Evolutionary conservation across 768 basidiomycete species (phyloP).

Genomic region (Pleurotus tuoliensis): DNA sequence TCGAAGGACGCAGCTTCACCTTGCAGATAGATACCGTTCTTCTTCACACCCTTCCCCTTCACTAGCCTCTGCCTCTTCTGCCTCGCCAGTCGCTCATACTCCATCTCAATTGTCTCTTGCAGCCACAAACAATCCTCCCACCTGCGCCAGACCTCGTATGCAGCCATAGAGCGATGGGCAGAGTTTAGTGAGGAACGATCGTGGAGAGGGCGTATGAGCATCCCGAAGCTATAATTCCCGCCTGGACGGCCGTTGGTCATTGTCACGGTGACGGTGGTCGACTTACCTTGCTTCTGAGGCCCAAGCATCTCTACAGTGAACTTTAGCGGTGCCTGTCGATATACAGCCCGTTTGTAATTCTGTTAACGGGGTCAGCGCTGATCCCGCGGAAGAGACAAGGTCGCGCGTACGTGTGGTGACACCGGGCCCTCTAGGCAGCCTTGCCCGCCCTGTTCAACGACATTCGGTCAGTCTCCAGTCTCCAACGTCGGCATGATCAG

Average conservation of each 20-base stretch:
- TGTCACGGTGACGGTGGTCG: not conserved
- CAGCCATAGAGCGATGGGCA: slow-evolving; percentile 27
- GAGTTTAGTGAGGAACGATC: slow-evolving; percentile 22
- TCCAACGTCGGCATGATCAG: not conserved
- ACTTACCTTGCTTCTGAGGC: slow-evolving; percentile 53
- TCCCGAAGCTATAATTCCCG: slow-evolving; percentile 52
- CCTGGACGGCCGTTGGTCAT: slow-evolving; percentile 28
- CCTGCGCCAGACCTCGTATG: slow-evolving; percentile 73
- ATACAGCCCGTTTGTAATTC: slow-evolving; percentile 60
- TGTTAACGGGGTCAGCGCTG: slow-evolving; percentile 19
- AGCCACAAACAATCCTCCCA: slow-evolving; percentile 85
- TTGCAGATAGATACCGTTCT: slow-evolving; percentile 63
- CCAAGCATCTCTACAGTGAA: slow-evolving; percentile 59
- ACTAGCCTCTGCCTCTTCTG: slow-evolving; percentile 64
- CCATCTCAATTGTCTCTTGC: slow-evolving; percentile 63
- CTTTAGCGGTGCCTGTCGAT: slow-evolving; percentile 50
- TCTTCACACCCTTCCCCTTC: slow-evolving; percentile 75
- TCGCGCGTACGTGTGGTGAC: slow-evolving; percentile 18
- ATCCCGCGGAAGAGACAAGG: not conserved
- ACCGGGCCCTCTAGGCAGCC: slow-evolving; percentile 18
- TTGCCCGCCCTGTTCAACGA: not conserved
- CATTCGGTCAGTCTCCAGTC: not conserved
- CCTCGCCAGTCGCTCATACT: slow-evolving; percentile 60
- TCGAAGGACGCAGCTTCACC: slow-evolving; percentile 82
- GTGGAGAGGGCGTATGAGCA: slow-evolving; percentile 50